phyloP scores from a whole-genome alignment of 345 rosid genomes.

The Lenwebbia sp. region DNA sequence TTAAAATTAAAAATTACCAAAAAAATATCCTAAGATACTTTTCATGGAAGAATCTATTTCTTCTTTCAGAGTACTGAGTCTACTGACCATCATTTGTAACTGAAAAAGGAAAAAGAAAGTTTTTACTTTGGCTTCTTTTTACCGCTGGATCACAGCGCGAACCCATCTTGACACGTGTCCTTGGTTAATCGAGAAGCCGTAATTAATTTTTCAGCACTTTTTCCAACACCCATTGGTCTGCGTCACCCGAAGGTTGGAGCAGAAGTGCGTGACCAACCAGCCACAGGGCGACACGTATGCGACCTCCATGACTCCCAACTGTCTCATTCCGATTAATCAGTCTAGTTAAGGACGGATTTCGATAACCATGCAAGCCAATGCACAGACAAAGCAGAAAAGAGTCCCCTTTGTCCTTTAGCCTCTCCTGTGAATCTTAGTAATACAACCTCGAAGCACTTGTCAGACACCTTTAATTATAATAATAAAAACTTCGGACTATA shows the following conservation, averaged over 20 bases:
- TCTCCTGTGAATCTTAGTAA: neutral
- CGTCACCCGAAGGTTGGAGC: neutral
- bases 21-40: neutral
- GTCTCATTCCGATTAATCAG: neutral
- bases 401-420: neutral
- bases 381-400: neutral
- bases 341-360: neutral
- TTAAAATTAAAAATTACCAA: neutral
- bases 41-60: neutral
- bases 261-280: neutral
- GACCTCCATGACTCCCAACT: neutral
- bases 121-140: neutral
- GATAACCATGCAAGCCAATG: neutral
- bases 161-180: neutral
- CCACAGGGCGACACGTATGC: neutral
- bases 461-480: neutral
- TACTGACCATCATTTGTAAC: neutral
- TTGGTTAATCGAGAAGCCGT: neutral
- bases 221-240: neutral
- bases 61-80: neutral
- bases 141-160: neutral
- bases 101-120: neutral
- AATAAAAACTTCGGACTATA: too few species aligned
- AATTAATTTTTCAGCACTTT: neutral
- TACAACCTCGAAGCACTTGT: neutral